A percentile compares a stretch with the other conserved stretches of the same genome.
phyloP scores from a whole-genome alignment of 345 rosid genomes.

The Corchorus olitorius region DNA sequence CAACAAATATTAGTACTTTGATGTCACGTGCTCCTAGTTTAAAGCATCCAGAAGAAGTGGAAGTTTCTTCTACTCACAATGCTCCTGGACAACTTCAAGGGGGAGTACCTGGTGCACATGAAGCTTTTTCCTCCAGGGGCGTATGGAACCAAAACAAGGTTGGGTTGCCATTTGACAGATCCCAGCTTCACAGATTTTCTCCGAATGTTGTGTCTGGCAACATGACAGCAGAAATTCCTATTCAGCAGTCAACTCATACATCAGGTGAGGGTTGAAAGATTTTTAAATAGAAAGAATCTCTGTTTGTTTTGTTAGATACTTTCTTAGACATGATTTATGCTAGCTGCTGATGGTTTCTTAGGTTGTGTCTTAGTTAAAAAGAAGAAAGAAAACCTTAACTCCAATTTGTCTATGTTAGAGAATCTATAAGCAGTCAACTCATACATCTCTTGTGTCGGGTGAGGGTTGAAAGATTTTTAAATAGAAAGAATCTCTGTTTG shows the following conservation, averaged over 20 bases:
- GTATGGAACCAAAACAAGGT: conserved; percentile 48
- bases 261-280: conserved; percentile 37
- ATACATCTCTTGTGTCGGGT: conserved; percentile 44
- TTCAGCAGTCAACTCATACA: conserved; percentile 40
- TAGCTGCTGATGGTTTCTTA: background rate
- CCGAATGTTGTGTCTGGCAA: conserved; percentile 39
- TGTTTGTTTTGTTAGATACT: background rate
- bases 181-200: conserved; percentile 55
- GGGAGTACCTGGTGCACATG: conserved; percentile 37
- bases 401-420: conserved; percentile 10
- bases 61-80: conserved; percentile 42
- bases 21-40: conserved; percentile 25
- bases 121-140: conserved; percentile 39
- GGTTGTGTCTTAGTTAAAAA: background rate
- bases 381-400: background rate
- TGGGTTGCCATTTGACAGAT: conserved; percentile 47
- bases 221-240: conserved; percentile 34
- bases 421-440: background rate
- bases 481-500: conserved; percentile 7
- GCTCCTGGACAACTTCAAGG: conserved; percentile 45
- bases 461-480: conserved; percentile 20
- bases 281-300: conserved; percentile 7
- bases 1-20: conserved; percentile 21
- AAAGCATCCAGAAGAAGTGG: conserved; percentile 41
- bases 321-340: background rate